Evolutionary conservation across 345 rosid species (phyloP), one percentile per base, ranked within the genome.

Genomic region (Salix caprea): DNA sequence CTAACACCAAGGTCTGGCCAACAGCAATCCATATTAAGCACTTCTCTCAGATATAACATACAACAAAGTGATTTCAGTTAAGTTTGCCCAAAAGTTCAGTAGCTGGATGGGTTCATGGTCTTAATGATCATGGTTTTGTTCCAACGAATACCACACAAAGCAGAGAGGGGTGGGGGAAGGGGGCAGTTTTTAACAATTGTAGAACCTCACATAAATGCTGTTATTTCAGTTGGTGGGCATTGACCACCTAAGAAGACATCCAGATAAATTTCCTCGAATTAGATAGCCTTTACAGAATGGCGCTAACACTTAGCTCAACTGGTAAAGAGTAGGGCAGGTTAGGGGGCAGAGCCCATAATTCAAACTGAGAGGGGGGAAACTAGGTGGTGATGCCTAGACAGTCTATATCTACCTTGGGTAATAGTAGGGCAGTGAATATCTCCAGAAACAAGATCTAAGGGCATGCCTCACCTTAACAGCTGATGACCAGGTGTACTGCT

Each of bases 381-480:
- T 34, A 34, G 36, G 36, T 34, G 36, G 5, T 34, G 36, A 34
- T 34, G 36, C 36, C 2, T 3, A 26, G 34, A 30, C 26, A 70
- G 26, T 12, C 71, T 42, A 64, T 19, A 26, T 40, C 36, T 52
- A 52, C 48, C 16, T 36, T 2, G 9, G 26, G 42, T 60, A 67
- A 56, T 58, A 46, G 18, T 4, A 48, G n/a, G 39, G 69, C 46
- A 64, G 37, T 30, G 50, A 50, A 64, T 66, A 50, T 60, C 64
- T 23, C 16, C 39, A 7, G 52, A 54, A 14, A 77, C 40, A 66
- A 34, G 39, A 77, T 50, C 26, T 39, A 14, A 67, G 61, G 37
- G 78, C 16, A 77, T 66, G 76, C 34, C 76, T 77, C 79, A 96
- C 99, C 98, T 96, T 96, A 71, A 91, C 97, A 81, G 99, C 97